Conservation (phyloP, 306 rosid genomes). For the Senna siamea region DNA sequence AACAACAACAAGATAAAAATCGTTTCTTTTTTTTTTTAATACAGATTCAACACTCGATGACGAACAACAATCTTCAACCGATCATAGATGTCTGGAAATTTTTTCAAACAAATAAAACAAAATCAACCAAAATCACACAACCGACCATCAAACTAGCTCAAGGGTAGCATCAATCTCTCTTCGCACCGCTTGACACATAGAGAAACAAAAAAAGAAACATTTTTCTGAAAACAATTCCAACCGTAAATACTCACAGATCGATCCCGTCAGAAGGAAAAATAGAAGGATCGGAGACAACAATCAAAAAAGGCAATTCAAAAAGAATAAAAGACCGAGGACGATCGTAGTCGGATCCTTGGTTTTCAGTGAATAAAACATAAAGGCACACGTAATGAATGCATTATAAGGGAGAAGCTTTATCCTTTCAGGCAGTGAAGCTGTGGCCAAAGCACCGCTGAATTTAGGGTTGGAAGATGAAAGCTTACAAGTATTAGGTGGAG, state of each 20-base stretch:
- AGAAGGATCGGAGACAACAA: conserved; percentile 47
- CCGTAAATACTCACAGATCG: conserved; percentile 63
- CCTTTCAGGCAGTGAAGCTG: conserved; percentile 28
- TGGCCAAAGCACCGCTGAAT: conserved; percentile 9
- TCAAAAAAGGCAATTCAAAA: conserved; percentile 21
- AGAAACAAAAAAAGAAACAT: neutral
- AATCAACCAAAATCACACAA: neutral
- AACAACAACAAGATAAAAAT: conserved; percentile 4
- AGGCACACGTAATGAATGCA: conserved; percentile 13
- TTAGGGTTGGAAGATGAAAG: conserved; percentile 43
- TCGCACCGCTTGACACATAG: conserved; percentile 14
- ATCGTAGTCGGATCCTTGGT: conserved; percentile 46
- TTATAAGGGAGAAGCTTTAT: conserved; percentile 23
- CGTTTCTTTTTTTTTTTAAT: neutral
- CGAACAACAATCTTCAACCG: conserved; percentile 40
- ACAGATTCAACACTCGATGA: conserved; percentile 17
- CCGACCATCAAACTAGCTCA: conserved; percentile 34
- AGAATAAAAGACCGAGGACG: conserved; percentile 25
- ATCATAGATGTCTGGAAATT: conserved; percentile 37
- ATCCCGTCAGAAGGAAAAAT: conserved; percentile 27
- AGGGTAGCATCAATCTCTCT: conserved; percentile 24
- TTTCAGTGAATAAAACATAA: conserved; percentile 23
- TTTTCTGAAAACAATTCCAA: conserved; percentile 1
- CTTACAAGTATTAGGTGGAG: conserved; percentile 50
- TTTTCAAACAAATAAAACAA: neutral